These are phyloP conservation scores for Hymenoscyphus infarciens DNA, from an alignment of 2,329 filamentous ascomycete genomes.

Conservation along the genomic window DNA sequence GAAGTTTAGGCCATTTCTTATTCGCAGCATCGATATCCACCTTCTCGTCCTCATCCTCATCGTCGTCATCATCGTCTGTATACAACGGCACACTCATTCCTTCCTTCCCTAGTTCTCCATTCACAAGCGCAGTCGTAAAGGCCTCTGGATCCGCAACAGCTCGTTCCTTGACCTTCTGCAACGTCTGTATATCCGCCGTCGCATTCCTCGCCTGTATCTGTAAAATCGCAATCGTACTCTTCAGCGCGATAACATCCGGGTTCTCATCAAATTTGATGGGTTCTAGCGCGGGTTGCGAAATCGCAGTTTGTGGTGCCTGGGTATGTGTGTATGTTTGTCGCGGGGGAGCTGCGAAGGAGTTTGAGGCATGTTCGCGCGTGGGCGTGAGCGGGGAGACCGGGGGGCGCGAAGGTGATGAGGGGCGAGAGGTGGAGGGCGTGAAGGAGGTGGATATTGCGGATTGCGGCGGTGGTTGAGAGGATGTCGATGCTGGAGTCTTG, in stretches of 20 bases:
- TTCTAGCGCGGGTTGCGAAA: slow-evolving; percentile 41
- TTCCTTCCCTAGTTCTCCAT: slow-evolving; percentile 51
- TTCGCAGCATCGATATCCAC: slow-evolving; percentile 14
- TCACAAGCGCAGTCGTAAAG: slow-evolving; percentile 66
- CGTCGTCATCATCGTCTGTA: slow-evolving; percentile 35
- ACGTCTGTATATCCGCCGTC: slow-evolving; percentile 65
- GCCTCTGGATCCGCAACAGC: slow-evolving; percentile 68
- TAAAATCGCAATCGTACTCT: slow-evolving; percentile 79
- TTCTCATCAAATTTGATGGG: slow-evolving; percentile 62
- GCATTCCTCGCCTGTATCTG: slow-evolving; percentile 82
- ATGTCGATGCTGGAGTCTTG: not conserved
- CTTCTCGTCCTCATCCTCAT: slow-evolving; percentile 32
- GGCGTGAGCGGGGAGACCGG: slow-evolving; percentile 9
- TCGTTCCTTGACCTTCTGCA: slow-evolving; percentile 66
- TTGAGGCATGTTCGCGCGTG: slow-evolving; percentile 1
- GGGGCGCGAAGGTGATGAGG: slow-evolving; percentile 7
- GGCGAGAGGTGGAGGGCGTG: slow-evolving; percentile 1
- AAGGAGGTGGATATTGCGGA: not conserved
- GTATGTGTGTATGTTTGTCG: slow-evolving; percentile 43
- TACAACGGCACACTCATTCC: slow-evolving; percentile 15
- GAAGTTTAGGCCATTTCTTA: slow-evolving; percentile 58
- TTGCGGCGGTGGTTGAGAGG: not conserved
- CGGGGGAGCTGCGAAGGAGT: not conserved
- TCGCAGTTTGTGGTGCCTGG: slow-evolving; percentile 41
- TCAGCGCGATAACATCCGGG: slow-evolving; percentile 82